Evolutionary conservation across 305 asterid genomes (phyloP).

Genomic region (Solanum chacoense): DNA sequence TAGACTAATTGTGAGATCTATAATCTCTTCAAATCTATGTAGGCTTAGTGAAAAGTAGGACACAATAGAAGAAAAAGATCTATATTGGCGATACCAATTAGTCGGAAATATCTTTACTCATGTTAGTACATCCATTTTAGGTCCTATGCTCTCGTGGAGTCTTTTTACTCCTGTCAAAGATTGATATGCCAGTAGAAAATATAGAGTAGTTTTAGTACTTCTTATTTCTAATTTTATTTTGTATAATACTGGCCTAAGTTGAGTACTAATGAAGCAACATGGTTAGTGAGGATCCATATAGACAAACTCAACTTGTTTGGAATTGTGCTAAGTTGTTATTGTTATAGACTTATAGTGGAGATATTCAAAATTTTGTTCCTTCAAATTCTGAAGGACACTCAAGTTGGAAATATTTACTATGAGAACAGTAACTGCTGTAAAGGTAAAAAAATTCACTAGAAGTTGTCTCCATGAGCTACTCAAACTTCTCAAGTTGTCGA

Average conservation of each 20-base stretch:
- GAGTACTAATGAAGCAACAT: not conserved
- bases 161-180: not conserved
- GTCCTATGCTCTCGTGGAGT: not conserved
- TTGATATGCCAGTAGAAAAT: not conserved
- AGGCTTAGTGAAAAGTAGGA: not conserved
- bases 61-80: not conserved
- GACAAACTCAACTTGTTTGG: not conserved
- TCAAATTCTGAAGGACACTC: not conserved
- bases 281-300: not conserved
- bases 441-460: not conserved
- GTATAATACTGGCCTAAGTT: not conserved
- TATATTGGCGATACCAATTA: not conserved
- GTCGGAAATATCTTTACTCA: not conserved
- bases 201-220: not conserved
- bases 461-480: not conserved
- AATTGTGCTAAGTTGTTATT: not conserved
- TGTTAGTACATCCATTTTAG: not conserved
- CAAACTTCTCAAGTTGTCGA: not conserved
- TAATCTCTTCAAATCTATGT: not conserved
- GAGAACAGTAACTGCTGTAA: not conserved
- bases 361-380: not conserved
- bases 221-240: not conserved
- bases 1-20: not conserved
- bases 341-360: not conserved
- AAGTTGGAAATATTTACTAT: not conserved